phyloP scores from a whole-genome alignment of 495 filamentous ascomycete genomes.

The Penicillium robsamsonii region DNA sequence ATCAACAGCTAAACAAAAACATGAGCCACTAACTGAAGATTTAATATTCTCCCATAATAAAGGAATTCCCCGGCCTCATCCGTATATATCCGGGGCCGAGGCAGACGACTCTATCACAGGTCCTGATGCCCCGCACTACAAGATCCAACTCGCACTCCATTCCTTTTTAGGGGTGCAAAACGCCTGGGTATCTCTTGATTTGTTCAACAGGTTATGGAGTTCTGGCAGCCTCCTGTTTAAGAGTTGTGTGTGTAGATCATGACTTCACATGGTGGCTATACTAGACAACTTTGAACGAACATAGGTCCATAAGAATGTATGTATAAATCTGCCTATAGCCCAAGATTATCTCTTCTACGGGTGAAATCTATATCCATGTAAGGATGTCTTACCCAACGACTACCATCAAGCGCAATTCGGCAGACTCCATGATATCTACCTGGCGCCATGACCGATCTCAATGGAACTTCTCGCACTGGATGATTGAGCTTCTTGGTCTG shows the following conservation, averaged over 20 bases:
- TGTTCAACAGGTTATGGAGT: constrained; percentile 3
- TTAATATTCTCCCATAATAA: not conserved
- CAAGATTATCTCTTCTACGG: not conserved
- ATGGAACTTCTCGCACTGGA: constrained; percentile 25
- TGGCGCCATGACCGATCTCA: constrained; percentile 28
- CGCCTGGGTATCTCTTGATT: constrained; percentile 1
- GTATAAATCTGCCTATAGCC: not conserved
- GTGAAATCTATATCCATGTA: not conserved
- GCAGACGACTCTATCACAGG: constrained; percentile 17
- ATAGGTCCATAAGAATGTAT: constrained; percentile 12
- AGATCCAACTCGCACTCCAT: constrained; percentile 4
- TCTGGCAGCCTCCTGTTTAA: not conserved
- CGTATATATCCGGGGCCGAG: constrained; percentile 14
- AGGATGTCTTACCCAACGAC: constrained; percentile 13
- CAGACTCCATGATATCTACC: constrained; percentile 31
- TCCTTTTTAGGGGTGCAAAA: not conserved
- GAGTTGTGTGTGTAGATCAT: constrained; percentile 16
- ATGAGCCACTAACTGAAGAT: not conserved
- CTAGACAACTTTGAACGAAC: not conserved
- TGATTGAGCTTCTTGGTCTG: constrained; percentile 26
- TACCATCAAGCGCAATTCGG: constrained; percentile 17
- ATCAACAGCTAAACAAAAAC: not conserved
- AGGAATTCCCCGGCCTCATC: constrained; percentile 9
- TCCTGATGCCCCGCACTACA: constrained; percentile 10
- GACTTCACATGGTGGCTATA: constrained; percentile 15